Evolutionary conservation across 2,329 filamentous ascomycete genomes (phyloP), one percentile per base, ranked within the genome.

Genomic region (Colletotrichum sp.): DNA sequence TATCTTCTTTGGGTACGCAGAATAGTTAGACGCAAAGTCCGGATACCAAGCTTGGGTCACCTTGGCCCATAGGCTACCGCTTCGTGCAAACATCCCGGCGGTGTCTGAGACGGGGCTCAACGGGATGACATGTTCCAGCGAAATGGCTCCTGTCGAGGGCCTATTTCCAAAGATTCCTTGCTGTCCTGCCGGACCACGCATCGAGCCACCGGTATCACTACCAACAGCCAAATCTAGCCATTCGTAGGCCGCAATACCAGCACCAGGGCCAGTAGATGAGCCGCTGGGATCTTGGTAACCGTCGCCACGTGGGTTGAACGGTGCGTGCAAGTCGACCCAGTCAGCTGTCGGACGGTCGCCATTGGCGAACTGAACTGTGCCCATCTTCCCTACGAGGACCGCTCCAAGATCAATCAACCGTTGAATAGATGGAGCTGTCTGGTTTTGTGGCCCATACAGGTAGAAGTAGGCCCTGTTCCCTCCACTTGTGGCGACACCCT

Each of bases 321-420:
- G 79, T 4, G 78, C 74, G 15, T 79, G 81, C 28, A 78, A 78
- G 52, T 83, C 81, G 7, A 83, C 75, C 75, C 27, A 87, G 69
- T 91, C 89, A 2, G 85, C 86, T 1, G 88, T 90, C 3, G 88
- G 85, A 8, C 80, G 79, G 73, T 82, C 81, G 7, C 78, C 74
- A 39, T 83, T 81, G 13, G 87, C 87, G 77, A 89, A 88, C 70
- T 86, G 84, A 19, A 83, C 83, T 7, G 85, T 83, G 71, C 86
- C 86, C 72, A 84, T 85, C 78, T 87, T 88, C 7, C 87, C 87
- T 6, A 89, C 81, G 7, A 89, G 78, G 5, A 87, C 80, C 1
- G 89, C 91, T 5, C 92, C 92, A 4, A 88, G 86, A 76, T 91
- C 87, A 28, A 93, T 86, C 5, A 93, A 83, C 6, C 86, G 85